phyloP scores from a whole-genome alignment of 768 basidiomycete species.

The Phlebiopsis gigantea region DNA sequence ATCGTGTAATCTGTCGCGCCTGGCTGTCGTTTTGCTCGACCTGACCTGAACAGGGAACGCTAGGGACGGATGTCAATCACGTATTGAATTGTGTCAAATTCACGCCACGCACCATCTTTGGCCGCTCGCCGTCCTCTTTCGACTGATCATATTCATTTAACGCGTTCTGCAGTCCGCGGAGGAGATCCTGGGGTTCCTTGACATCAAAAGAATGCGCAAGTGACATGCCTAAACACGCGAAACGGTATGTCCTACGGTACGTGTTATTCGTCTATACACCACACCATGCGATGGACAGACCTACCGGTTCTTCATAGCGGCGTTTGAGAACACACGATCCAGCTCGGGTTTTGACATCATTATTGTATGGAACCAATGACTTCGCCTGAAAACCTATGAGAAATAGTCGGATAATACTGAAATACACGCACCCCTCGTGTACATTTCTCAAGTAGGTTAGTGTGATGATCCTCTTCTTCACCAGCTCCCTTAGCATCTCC shows the following conservation, averaged over 20 bases:
- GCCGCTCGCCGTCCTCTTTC: constrained; percentile 68
- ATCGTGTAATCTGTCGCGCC: constrained; percentile 57
- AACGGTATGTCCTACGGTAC: constrained; percentile 64
- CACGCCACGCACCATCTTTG: constrained; percentile 53
- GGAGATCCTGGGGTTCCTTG: constrained; percentile 71
- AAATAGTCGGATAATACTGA: no score
- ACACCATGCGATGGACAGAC: constrained; percentile 13
- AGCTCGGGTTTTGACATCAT: constrained; percentile 71
- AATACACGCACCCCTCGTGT: constrained; percentile 71
- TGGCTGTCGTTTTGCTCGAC: constrained; percentile 46
- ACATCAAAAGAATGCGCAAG: constrained; percentile 80
- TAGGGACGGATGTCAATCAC: constrained; percentile 26
- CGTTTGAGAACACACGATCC: constrained; percentile 68
- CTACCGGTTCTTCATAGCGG: constrained; percentile 75
- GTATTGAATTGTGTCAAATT: background rate
- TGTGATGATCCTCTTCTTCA: constrained; percentile 81
- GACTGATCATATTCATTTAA: constrained; percentile 75
- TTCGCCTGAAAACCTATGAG: constrained; percentile 42
- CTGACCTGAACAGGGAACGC: constrained; percentile 51
- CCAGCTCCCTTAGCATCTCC: constrained; percentile 73
- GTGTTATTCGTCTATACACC: background rate
- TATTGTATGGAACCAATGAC: constrained; percentile 88
- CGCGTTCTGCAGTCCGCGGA: constrained; percentile 66
- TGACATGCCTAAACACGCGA: constrained; percentile 83
- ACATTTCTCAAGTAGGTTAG: constrained; percentile 81